Evolutionary conservation across 1,284 basidiomycete species (phyloP).

Genomic region (Rhodotorula sp.): DNA sequence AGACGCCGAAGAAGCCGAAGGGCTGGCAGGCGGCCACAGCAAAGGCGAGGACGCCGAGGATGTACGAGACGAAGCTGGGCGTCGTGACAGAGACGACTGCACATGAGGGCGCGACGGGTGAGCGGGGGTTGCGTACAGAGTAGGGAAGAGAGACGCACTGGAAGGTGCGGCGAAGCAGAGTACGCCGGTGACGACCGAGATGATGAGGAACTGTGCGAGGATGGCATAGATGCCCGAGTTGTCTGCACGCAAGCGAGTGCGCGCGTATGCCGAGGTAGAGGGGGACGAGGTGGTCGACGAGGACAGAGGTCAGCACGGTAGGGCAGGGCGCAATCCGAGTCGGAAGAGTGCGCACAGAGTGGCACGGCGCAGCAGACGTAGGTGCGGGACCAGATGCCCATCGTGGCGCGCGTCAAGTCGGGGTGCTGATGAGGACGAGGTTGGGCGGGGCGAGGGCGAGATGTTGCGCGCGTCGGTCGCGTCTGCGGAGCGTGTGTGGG

Average conservation of each 20-base stretch:
- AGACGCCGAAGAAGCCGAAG: conserved; percentile 78
- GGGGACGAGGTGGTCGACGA: background rate
- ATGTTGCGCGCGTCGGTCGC: background rate
- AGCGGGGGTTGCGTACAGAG: conserved; percentile 11
- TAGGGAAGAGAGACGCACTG: conserved; percentile 59
- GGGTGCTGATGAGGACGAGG: background rate
- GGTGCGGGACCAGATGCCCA: conserved; percentile 37
- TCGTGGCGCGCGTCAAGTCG: background rate
- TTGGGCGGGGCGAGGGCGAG: background rate
- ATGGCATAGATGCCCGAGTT: conserved; percentile 85
- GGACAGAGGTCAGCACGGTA: background rate
- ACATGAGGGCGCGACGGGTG: conserved; percentile 5
- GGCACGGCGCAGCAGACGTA: conserved; percentile 43
- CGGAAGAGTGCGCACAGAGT: conserved; percentile 21
- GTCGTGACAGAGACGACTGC: conserved; percentile 81
- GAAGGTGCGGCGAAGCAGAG: conserved; percentile 74
- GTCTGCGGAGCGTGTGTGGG: background rate
- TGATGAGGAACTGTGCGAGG: conserved; percentile 70
- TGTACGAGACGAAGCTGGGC: conserved; percentile 69
- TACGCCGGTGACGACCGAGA: conserved; percentile 71
- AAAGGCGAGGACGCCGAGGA: conserved; percentile 75
- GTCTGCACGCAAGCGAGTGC: conserved; percentile 26
- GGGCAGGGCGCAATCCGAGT: background rate
- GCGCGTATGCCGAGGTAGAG: background rate
- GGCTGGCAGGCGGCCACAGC: conserved; percentile 70